phyloP scores from a whole-genome alignment of 2,329 filamentous ascomycete genomes.

The Penicillium sp. region DNA sequence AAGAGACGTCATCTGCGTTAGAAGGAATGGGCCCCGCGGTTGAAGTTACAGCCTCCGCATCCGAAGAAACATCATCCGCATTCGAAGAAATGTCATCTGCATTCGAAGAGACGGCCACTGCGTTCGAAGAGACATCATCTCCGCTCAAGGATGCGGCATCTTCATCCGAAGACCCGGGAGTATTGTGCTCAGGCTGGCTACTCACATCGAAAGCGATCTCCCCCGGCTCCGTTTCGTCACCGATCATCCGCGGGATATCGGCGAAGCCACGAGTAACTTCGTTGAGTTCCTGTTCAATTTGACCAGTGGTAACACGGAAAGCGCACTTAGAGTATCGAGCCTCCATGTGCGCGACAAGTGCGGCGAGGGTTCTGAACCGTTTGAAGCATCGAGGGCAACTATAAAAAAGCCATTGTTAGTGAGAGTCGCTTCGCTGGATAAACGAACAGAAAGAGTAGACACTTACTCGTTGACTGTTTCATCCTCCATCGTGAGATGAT shows the following conservation, averaged over 20 bases:
- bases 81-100: background rate
- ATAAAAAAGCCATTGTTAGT: background rate
- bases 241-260: background rate
- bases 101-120: background rate
- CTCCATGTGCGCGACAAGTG: conserved; percentile 38
- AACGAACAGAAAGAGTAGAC: too few species aligned
- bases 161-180: background rate
- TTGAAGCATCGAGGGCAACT: conserved; percentile 36
- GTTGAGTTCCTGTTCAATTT: conserved; percentile 31
- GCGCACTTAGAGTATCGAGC: conserved; percentile 29
- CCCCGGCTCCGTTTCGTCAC: conserved; percentile 11
- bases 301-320: conserved; percentile 20
- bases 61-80: background rate
- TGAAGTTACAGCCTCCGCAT: background rate
- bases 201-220: conserved; percentile 13
- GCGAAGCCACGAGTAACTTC: conserved; percentile 33
- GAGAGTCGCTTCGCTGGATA: background rate
- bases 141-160: background rate
- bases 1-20: background rate
- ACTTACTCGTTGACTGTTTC: conserved; percentile 10
- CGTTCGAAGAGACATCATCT: background rate
- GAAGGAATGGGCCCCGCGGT: background rate
- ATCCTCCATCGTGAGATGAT: background rate
- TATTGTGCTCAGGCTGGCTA: conserved; percentile 3
- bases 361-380: conserved; percentile 31